Conservation (phyloP, 2,329 filamentous ascomycete species). For the Penicillium sclerotigenum region DNA sequence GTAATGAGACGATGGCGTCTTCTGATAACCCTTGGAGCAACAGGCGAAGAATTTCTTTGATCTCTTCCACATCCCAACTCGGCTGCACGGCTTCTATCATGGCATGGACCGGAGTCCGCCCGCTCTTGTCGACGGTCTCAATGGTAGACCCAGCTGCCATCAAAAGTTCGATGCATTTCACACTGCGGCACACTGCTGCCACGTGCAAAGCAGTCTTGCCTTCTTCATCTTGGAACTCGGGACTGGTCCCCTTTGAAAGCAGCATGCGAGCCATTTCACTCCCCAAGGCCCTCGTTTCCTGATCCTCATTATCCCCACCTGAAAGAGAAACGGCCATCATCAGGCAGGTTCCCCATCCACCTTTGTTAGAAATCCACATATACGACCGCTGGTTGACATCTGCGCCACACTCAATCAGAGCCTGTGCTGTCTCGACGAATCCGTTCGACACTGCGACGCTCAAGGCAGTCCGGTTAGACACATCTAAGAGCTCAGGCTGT, state of each 20-base stretch:
- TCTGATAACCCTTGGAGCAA: neutral
- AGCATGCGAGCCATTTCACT: neutral
- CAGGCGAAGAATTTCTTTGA: neutral
- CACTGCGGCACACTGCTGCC: neutral
- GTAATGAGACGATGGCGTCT: neutral
- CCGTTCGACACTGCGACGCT: neutral
- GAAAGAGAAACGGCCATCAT: neutral
- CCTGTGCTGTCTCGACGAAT: neutral
- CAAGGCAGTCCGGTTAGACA: fast-evolving
- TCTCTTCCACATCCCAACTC: neutral
- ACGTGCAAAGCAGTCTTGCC: neutral
- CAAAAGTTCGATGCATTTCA: neutral
- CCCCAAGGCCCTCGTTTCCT: neutral
- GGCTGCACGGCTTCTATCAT: neutral
- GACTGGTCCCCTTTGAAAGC: neutral
- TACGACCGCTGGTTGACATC: neutral
- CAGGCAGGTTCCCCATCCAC: neutral
- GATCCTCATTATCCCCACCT: neutral
- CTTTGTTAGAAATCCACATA: neutral
- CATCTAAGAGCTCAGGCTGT: neutral
- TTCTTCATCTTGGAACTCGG: neutral
- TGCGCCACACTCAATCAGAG: neutral
- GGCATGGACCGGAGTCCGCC: neutral
- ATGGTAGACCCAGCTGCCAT: neutral
- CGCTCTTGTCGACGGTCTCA: neutral